Percentiles rank a stretch among this genome's conserved stretches.
Evolutionary conservation across 1,284 basidiomycete species (phyloP).

Genomic region (Taiwanofungus camphoratus): DNA sequence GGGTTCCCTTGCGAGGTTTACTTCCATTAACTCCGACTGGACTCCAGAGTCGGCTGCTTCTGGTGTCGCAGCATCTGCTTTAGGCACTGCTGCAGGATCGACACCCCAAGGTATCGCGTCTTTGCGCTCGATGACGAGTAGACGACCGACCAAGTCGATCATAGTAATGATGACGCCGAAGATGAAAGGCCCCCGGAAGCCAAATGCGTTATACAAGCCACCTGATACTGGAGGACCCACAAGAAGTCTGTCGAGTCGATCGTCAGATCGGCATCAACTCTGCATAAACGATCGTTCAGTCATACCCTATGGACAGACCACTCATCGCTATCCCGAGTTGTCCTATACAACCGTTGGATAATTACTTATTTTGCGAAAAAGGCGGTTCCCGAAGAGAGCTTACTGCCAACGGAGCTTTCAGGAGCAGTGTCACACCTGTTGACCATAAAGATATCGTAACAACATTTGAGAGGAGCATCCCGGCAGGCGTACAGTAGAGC

Average conservation of each 20-base stretch:
- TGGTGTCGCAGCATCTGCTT: constrained; percentile 8
- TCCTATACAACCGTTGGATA: constrained; percentile 31
- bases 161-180: constrained; percentile 57
- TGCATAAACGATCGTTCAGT: neutral
- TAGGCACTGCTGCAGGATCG: constrained; percentile 33
- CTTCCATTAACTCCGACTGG: no score
- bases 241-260: constrained; percentile 32
- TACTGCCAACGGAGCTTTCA: constrained; percentile 52
- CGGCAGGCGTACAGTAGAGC: constrained; percentile 52
- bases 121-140: constrained; percentile 59
- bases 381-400: constrained; percentile 24
- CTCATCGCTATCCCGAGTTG: constrained; percentile 72
- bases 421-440: constrained; percentile 65
- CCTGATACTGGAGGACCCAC: constrained; percentile 70
- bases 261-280: neutral
- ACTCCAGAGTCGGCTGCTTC: no score
- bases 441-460: constrained; percentile 1
- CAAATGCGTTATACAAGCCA: constrained; percentile 58
- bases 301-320: constrained; percentile 62
- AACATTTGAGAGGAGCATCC: constrained; percentile 1
- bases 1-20: no score
- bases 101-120: constrained; percentile 49
- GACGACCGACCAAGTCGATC: constrained; percentile 57
- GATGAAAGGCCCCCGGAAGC: constrained; percentile 71
- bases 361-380: neutral